Evolutionary conservation across 2,329 filamentous ascomycete species (phyloP).

Genomic region (Trichoderma sp.): DNA sequence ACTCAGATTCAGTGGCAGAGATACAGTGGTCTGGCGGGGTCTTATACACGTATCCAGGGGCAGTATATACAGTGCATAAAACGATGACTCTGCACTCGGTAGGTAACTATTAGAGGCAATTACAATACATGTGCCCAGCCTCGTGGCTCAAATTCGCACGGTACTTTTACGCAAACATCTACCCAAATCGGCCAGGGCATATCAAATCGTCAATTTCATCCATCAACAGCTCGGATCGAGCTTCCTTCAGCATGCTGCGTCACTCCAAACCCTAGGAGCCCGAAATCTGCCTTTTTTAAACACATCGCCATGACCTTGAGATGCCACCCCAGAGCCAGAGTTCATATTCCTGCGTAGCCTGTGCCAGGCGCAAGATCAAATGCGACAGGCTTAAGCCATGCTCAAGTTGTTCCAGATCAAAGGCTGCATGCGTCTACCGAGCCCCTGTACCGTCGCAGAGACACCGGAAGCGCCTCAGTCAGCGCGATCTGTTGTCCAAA

Average conservation of each 20-base stretch:
- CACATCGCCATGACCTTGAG: neutral
- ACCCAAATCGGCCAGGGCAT: neutral
- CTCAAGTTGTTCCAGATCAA: conserved; percentile 1
- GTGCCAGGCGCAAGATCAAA: conserved; percentile 6
- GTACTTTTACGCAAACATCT: neutral
- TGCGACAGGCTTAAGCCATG: conserved; percentile 6
- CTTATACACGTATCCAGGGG: neutral
- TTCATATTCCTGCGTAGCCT: neutral
- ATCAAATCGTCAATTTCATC: neutral
- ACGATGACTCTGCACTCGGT: neutral
- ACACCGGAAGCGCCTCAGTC: neutral
- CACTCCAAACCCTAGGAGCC: too few relatives aligned
- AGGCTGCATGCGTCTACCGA: neutral
- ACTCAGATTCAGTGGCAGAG: neutral
- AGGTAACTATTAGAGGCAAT: neutral
- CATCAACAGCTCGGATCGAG: neutral
- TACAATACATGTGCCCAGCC: too few relatives aligned
- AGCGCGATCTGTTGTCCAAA: neutral
- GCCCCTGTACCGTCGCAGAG: conserved; percentile 4
- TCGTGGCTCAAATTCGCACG: neutral
- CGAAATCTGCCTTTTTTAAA: too few relatives aligned
- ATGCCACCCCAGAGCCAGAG: neutral
- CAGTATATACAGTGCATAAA: neutral
- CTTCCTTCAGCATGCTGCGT: neutral
- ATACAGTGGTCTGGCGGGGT: neutral